Evolutionary conservation across 2,329 filamentous ascomycete species (phyloP), one percentile per base, ranked within the genome.

Genomic region (Penicillium sp.): DNA sequence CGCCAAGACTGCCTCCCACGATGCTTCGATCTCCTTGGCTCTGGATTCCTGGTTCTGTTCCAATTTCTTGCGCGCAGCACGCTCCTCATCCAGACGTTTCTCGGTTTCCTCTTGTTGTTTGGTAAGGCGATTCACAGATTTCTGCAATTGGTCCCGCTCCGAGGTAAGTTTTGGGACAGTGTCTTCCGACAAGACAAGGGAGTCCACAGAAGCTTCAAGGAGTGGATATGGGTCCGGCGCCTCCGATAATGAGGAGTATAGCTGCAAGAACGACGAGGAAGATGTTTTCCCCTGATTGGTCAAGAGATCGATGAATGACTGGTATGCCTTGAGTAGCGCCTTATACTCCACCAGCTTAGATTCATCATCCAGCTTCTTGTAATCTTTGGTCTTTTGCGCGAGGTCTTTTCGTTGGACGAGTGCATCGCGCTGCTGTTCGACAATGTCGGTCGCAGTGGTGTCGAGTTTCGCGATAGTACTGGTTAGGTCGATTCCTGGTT

Each of bases 331-430:
- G 55, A 99, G 77, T 47, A 99, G 77, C 38, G 85, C 85, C 76
- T 97, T 99, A 77, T 96, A 86, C 73, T 99, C 94, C 5, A 81
- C 80, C 50, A 99, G 77, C 74, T 97, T 99, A 53, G 84, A 85
- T 10, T 88, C 79, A 79, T 99, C 92, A 65, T 97, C 93, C 10
- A 96, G 82, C 73, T 97, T 97, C 57, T 92, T 83, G 65, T 97
- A 99, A 67, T 97, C 93, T 69, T 99, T 99, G 1, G 94, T 99
- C 81, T 97, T 97, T 70, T 97, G 92, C n/a, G 95, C 94, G 18
- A 99, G 80, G 57, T 99, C 95, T 71, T 99, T 99, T 49, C 94
- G 84, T 72, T 99, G 93, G 0, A 97, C 88, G 4, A 96, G 88
- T n/a, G 93, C 90, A 73, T 97, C 94, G 65, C 92, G 85, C 71